Evolutionary conservation across 75 land plant species (phyloP).

Genomic region (Ceratopteris richardii): DNA sequence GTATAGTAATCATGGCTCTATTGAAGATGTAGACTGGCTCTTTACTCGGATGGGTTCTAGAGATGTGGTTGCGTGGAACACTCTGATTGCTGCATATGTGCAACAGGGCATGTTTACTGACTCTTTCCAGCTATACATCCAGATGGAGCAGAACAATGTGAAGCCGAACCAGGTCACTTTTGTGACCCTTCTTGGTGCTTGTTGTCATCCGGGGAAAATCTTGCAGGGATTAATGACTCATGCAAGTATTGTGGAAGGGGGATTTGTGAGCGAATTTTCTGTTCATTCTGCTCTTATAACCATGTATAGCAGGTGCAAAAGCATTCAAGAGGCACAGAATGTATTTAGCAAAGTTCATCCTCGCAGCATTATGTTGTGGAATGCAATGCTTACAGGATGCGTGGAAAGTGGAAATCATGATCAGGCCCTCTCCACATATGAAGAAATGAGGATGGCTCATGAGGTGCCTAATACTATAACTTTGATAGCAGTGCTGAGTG

Average conservation of each 20-base stretch:
- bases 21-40: not conserved
- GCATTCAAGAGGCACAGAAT: not conserved
- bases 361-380: too few relatives aligned
- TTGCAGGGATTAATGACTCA: slow-evolving; percentile 27
- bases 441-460: not conserved
- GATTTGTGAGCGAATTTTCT: slow-evolving; percentile 7
- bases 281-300: slow-evolving; percentile 10
- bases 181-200: slow-evolving; percentile 13
- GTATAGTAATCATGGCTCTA: slow-evolving; percentile 9
- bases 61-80: slow-evolving; percentile 19
- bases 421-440: too few relatives aligned
- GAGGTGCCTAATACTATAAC: not conserved
- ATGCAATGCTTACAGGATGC: too few relatives aligned
- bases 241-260: slow-evolving; percentile 15
- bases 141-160: slow-evolving; percentile 9
- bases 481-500: not conserved
- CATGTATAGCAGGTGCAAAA: slow-evolving; percentile 1
- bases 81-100: slow-evolving; percentile 15
- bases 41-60: slow-evolving; percentile 9
- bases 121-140: slow-evolving; percentile 9
- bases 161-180: slow-evolving; percentile 21
- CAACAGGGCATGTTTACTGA: slow-evolving; percentile 8
- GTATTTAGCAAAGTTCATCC: too few relatives aligned
- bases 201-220: not conserved
- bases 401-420: too few relatives aligned